Evolutionary conservation across 192 early-diverging fungal species (phyloP), one percentile per base, ranked within the genome.

Genomic region (Allomyces arbusculus): DNA sequence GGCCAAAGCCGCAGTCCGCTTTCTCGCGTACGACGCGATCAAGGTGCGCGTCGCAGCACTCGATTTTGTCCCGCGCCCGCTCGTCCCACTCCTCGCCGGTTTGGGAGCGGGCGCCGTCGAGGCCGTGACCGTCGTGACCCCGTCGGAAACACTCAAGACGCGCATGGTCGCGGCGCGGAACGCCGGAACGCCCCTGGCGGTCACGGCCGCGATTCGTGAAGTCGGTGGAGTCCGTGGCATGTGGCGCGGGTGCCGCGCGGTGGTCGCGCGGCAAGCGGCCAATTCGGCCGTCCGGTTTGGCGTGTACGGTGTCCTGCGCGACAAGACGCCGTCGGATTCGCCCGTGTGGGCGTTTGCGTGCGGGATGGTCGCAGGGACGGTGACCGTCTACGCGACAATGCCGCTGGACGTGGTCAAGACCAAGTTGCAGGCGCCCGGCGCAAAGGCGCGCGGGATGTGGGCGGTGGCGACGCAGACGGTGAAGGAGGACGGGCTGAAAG

Each of bases 401-500:
- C 93, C 93, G 12, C 71, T 98, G 22, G 95, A 98, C 75, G 91
- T 93, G n/a, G 80, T 95, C 66, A 98, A 98, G 75, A 99, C 95
- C 12, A 85, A 88, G 66, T 91, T 95, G 91, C 95, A 99, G 73
- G 82, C 82, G n/a, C 73, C 87, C 11, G 77, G 87, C 43, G 91
- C 88, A 3, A 74, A 87, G 50, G 93, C 95, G 67, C 74, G 73
- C 26, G 82, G 81, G 66, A 81, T 86, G 23, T 68, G 88, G 19
- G 85, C 92, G 69, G 95, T 92, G 68, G 70, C 80, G 11, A 79
- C 73, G 70, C 82, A 77, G 66, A 81, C 91, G 11, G 80, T 85
- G 8, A 82, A 79, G 62, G 78, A 82, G 4, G 91, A 94, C 63
- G 93, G 93, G 11, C 64, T 91, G 4, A 62, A 76, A 3, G 90